Base-by-base conservation (phyloP, 2,329 filamentous ascomycete genomes). In the Coniochaeta sp. region DNA sequence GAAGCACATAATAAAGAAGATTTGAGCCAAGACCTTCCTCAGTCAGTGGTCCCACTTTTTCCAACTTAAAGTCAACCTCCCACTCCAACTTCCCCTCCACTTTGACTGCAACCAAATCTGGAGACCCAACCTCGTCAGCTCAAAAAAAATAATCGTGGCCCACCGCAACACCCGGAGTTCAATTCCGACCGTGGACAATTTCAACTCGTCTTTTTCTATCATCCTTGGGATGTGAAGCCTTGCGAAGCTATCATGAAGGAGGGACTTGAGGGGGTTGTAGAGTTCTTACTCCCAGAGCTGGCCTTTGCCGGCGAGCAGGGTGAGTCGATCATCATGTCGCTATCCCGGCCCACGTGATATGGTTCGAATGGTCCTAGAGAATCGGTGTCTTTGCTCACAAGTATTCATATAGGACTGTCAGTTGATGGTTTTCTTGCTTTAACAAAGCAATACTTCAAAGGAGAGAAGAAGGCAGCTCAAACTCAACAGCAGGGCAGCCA, bases 241-340 rank as follows among this genome's bases (percentile, higher is more conserved):
- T 26, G 7, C 31, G 6, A 14, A 19, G 6, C 7, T 31, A 56
- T n/a, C 34, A 58, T 58, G 56, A 58, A 43, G 36, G 56, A 58
- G 24, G 56, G 56, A 19, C 56, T 58, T 24, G 38, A 40, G 34
- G 56, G 33, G 38, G 56, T 58, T 8, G 56, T 58, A 22, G 34
- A 58, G 56, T 44, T 43, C 56, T 28, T 58, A 12, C 56, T 58
- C 34, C 56, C 56, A 26, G 56, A 58, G 22, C 56, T 58, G 34
- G 56, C 38, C 38, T 43, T 58, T 17, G 34, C 56, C 9, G 56
- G 56, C 22, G 56, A 58, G 56, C 34, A 58, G 17, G 56, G 56
- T 58, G 38, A 58, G 38, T 58, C 33, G 11, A 28, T 2, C 56
- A 14, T 19, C 36, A 4, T 8, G 56, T 58, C 24, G 34, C 11